Evolutionary conservation across 202 grass and related monocot genomes (phyloP).

Genomic region (Carex arenaria): DNA sequence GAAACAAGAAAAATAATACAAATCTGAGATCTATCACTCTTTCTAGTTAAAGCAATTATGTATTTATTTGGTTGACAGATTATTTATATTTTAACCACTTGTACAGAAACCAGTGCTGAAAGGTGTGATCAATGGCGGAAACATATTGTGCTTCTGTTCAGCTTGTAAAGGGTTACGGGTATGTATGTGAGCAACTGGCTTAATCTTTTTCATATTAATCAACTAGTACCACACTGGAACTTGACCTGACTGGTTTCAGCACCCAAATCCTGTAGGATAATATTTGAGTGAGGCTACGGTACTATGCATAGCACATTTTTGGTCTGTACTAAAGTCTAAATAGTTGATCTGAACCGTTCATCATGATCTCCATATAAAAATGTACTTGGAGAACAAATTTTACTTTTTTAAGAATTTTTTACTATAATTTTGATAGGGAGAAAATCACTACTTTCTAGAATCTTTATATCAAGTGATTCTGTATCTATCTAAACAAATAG

Average conservation of each 20-base stretch:
- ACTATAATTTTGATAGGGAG: too few species aligned
- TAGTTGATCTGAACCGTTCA: too few species aligned
- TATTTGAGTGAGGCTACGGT: not conserved
- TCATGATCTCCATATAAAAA: too few species aligned
- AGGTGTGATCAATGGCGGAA: constrained; percentile 70
- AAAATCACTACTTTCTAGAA: too few species aligned
- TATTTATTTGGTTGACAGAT: not conserved
- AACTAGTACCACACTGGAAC: not conserved
- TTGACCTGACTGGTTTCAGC: not conserved
- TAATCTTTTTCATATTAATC: not conserved
- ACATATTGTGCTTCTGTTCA: constrained; percentile 75
- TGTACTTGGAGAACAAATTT: too few species aligned
- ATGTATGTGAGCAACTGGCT: constrained; percentile 17
- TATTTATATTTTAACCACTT: not conserved
- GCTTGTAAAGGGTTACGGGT: constrained; percentile 70
- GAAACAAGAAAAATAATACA: not conserved
- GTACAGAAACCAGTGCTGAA: constrained; percentile 63
- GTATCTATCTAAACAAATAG: too few species aligned
- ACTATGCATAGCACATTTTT: too few species aligned
- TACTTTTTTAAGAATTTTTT: too few species aligned
- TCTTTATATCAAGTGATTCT: too few species aligned
- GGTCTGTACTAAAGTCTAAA: too few species aligned
- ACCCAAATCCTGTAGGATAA: constrained; percentile 4
- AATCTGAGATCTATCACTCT: not conserved
- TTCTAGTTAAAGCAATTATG: not conserved